Percentiles rank a stretch among this genome's conserved stretches.
These are phyloP conservation scores for Euphorbia tirucalli DNA, from an alignment of 345 rosid species.

Conservation along the genomic window DNA sequence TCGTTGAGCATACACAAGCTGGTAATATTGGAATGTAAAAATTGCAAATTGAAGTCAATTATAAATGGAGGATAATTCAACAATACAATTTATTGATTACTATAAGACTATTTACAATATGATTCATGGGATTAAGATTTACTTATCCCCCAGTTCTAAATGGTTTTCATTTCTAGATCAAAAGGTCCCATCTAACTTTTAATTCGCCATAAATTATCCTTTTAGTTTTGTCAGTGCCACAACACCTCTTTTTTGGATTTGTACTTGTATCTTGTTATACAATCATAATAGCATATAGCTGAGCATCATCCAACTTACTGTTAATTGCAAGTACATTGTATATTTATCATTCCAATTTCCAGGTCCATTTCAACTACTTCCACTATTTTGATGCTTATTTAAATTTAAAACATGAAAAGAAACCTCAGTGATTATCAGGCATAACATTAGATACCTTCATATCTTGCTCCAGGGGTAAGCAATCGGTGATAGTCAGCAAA, in stretches of 20 bases:
- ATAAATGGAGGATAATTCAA: neutral
- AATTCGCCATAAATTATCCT: too few species aligned
- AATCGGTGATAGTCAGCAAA: conserved; percentile 79
- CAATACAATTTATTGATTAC: neutral
- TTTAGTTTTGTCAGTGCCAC: neutral
- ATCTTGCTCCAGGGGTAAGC: conserved; percentile 62
- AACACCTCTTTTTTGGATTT: neutral
- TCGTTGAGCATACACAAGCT: neutral
- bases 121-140: neutral
- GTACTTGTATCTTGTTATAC: too few species aligned
- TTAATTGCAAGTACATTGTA: neutral
- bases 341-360: neutral
- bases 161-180: neutral
- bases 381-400: neutral
- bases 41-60: neutral
- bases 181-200: neutral
- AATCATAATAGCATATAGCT: neutral
- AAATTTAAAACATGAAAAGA: neutral
- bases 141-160: neutral
- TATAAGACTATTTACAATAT: neutral
- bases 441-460: conserved; percentile 59
- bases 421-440: neutral
- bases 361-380: neutral
- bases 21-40: neutral
- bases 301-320: neutral